Base-by-base conservation (phyloP, 2,329 filamentous ascomycete genomes). In the Xylaria sp. region DNA sequence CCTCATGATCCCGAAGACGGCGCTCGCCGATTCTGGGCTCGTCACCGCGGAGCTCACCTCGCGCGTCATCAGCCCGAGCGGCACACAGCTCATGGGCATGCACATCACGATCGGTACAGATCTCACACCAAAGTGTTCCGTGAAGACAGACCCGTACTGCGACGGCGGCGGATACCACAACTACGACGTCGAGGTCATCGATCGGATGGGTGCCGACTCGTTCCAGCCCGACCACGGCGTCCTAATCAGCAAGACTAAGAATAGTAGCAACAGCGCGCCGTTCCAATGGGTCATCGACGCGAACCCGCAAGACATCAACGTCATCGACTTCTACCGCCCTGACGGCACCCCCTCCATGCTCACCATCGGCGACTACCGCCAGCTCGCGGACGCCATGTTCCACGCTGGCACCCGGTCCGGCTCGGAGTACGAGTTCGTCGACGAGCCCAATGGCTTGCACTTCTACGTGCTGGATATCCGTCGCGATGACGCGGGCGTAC, bases 211-310 rank as follows among this genome's bases (percentile, higher is more conserved):
- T 12, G 76, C 82, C 6, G 83, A 85, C 69, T 80, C 78, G 2
- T 85, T 85, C 74, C 76, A 78, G 25, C 78, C 82, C 0, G 83
- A 85, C 63, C 76, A 78, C 0, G 83, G 83, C 6, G 83, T 85
- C 49, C 78, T 84, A 77, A 79, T 85, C 53, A 82, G 78, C 76
- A 85, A 85, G 75, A 82, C 80, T 21, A 84, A 82, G 71, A 76
- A 82, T 60, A 65, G 59, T 17, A 79, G 79, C 64, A 64, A 67
- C 4, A 23, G 14, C 1, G 67, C 65, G 4, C 83, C 83, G 0
- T 84, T 84, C 75, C 82, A 85, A 63, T 85, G 83, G 82, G 78
- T 78, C 23, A 82, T 85, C 40, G 83, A 85, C 63, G 83, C 83
- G 1, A 83, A 84, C 69, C 82, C 83, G 0, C 74, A 84, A 63